Evolutionary conservation across 768 basidiomycete species (phyloP).

Genomic region (Podaxis sp.): DNA sequence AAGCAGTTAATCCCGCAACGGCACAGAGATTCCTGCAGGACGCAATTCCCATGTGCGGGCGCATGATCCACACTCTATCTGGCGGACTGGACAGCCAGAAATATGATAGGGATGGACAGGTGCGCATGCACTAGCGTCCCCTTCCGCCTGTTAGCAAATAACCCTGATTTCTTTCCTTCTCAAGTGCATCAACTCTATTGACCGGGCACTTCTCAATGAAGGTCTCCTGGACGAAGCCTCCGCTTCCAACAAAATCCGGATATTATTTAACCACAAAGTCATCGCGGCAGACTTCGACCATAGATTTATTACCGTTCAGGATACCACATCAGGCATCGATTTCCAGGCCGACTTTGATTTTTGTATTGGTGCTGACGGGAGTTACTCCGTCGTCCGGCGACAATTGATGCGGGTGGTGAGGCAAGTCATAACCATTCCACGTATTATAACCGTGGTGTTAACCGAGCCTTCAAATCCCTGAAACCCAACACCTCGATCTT

Average conservation of each 20-base stretch:
- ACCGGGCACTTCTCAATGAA: conserved; percentile 85
- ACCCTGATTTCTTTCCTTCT: conserved; percentile 23
- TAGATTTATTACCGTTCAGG: conserved; percentile 52
- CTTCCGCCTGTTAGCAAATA: conserved; percentile 17
- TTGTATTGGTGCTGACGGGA: conserved; percentile 92
- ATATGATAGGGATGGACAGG: conserved; percentile 90
- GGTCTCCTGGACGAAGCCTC: conserved; percentile 77
- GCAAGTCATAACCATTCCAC: conserved; percentile 40
- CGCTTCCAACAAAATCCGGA: conserved; percentile 57
- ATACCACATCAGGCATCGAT: conserved; percentile 43
- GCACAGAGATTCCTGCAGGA: conserved; percentile 71
- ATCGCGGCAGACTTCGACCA: conserved; percentile 72
- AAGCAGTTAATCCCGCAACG: conserved; percentile 71
- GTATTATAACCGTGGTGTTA: not conserved
- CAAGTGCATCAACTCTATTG: conserved; percentile 93
- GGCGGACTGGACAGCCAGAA: conserved; percentile 79
- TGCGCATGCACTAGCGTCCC: conserved; percentile 32
- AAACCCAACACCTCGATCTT: conserved; percentile 26
- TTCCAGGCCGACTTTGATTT: conserved; percentile 63
- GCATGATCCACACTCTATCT: conserved; percentile 86
- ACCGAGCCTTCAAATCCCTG: conserved; percentile 25
- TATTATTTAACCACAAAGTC: conserved; percentile 84
- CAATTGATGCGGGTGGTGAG: conserved; percentile 95
- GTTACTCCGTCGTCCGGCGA: conserved; percentile 85
- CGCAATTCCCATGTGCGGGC: conserved; percentile 91